Evolutionary conservation across 768 basidiomycete genomes (phyloP), one percentile per base, ranked within the genome.

Genomic region (Lentinula edodes): DNA sequence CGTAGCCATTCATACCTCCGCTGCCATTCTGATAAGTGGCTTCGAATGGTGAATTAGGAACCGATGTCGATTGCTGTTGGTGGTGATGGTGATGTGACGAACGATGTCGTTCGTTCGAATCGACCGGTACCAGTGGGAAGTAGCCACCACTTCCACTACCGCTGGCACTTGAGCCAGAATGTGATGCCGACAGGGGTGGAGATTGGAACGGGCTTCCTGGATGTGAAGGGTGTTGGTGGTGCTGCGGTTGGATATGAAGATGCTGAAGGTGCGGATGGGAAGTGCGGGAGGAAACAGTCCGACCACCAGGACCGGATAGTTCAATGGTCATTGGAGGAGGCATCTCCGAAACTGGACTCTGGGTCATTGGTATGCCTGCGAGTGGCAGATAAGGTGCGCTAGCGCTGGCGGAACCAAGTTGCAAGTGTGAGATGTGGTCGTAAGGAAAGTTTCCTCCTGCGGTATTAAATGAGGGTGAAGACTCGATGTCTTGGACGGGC

Each of bases 331-430:
- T 56, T n/a, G n/a, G 41, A 41, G 55, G 55, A 43, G 55, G 55
- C 55, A 56, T 56, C 28, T 56, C 55, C 38, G 55, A 42, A 41
- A 56, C 55, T 12, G 55, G 55, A 56, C 55, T 56, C 16, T 41
- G 38, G 3, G 55, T 16, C 41, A 56, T 56, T 5, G 53, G 36
- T 38, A 55, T 18, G 7, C 48, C 48, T 18, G 55, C 41, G 38
- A 56, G 20, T 42, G 55, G 55, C 13, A 56, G 55, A 32, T 56
- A 56, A 6, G 55, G 55, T 12, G 38, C 55, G 13, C 55, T 56
- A 12, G 41, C 55, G 20, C 55, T 56, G 10, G 55, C 55, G n/a
- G 55, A 56, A 42, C 41, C 55, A 38, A 56, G 28, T 13, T 18
- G 55, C 18, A 43, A 28, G 28, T 45, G 41, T 3, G 38, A 16